A percentile compares a stretch with the other conserved stretches of the same genome.
Conservation (phyloP, 208 protist genomes). For the Acanthamoeba castellanii region DNA sequence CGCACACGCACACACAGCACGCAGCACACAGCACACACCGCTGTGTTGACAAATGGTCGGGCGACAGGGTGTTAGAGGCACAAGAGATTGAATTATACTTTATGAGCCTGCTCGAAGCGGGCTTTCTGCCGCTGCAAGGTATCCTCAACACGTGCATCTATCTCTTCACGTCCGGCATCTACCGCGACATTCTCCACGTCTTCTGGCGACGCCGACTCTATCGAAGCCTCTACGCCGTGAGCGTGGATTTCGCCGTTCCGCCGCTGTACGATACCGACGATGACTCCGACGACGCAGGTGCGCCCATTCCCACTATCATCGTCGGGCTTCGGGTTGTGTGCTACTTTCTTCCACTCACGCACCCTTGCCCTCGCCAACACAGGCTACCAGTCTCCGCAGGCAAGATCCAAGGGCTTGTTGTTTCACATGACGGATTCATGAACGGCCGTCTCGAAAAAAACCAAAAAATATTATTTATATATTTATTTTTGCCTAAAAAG, state of each 20-base stretch:
- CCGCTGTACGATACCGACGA: not conserved
- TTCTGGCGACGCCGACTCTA: not conserved
- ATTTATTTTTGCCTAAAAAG: too few relatives aligned
- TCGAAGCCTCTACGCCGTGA: not conserved
- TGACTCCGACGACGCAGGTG: not conserved
- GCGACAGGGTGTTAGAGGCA: not conserved
- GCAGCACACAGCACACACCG: not conserved
- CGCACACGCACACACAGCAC: not conserved
- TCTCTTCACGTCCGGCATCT: conserved; percentile 40
- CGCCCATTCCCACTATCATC: too few relatives aligned
- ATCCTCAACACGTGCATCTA: conserved; percentile 43
- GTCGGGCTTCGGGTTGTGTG: too few relatives aligned
- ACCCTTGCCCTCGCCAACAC: too few relatives aligned
- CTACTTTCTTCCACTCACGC: too few relatives aligned
- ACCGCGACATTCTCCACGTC: conserved; percentile 24
- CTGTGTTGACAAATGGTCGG: too few relatives aligned
- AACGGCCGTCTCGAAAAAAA: too few relatives aligned
- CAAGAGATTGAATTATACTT: not conserved
- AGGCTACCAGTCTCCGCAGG: too few relatives aligned
- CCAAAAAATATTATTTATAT: too few relatives aligned
- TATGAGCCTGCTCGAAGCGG: not conserved
- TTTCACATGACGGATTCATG: too few relatives aligned
- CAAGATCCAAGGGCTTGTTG: too few relatives aligned
- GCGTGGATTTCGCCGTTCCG: not conserved
- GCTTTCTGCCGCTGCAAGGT: conserved; percentile 9